Evolutionary conservation across 176 grass and related monocot genomes (phyloP).

Genomic region (Eremochloa ophiuroides): DNA sequence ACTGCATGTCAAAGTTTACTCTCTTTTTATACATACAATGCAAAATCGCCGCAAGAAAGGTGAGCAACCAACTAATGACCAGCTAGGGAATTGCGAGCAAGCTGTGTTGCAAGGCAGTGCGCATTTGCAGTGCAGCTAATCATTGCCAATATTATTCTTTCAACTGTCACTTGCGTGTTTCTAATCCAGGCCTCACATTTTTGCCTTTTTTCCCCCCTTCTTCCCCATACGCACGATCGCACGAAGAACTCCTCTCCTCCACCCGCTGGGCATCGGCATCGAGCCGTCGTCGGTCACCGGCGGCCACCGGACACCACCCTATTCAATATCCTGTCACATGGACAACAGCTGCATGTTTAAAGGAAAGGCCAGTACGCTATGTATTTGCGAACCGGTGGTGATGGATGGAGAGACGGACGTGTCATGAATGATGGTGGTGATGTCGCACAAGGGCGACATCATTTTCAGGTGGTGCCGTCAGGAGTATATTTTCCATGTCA

Average conservation of each 20-base stretch:
- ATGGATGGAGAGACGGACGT: no score
- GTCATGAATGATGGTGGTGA: no score
- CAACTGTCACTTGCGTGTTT: conserved; percentile 8
- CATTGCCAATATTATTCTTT: conserved; percentile 8
- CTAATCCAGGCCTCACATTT: neutral
- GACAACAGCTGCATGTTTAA: no score
- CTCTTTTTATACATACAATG: conserved; percentile 4
- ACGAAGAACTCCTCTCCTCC: neutral
- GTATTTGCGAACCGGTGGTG: no score
- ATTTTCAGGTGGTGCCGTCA: no score
- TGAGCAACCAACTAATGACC: conserved; percentile 29
- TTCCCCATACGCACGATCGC: neutral
- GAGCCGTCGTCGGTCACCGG: neutral
- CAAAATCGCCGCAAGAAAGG: conserved; percentile 18
- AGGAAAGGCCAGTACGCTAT: no score
- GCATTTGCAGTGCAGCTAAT: conserved; percentile 18
- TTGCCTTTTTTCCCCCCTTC: neutral
- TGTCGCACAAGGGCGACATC: no score
- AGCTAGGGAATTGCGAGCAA: conserved; percentile 5
- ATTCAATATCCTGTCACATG: no score
- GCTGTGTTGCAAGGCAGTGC: conserved; percentile 14
- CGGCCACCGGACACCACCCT: no score
- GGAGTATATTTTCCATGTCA: no score
- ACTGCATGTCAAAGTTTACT: conserved; percentile 7
- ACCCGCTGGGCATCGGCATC: neutral